Percentiles rank a stretch among this genome's conserved stretches.
Conservation (phyloP, 306 rosid genomes). For the Pyrus bretschneideri region DNA sequence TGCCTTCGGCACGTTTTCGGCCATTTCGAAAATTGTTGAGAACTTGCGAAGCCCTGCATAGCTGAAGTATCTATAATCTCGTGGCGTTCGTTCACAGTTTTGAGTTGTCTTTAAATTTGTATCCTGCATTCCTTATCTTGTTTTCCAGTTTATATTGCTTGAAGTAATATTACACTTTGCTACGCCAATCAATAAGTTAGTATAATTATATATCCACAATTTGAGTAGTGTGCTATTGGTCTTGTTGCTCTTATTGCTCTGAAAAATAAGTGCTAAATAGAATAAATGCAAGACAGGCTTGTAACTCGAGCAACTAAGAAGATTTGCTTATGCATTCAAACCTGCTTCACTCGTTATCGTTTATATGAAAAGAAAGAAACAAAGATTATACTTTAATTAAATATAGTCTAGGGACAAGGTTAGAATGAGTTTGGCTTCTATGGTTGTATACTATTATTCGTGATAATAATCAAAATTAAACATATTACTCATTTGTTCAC, state of each 20-base stretch:
- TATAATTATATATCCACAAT: not conserved
- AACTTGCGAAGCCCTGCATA: constrained; percentile 24
- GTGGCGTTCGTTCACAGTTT: constrained; percentile 10
- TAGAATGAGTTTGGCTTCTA: not conserved
- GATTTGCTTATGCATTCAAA: not conserved
- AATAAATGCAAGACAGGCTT: not conserved
- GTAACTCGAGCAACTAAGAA: too few relatives aligned
- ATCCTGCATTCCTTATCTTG: not conserved
- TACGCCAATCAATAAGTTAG: not conserved
- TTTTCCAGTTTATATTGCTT: not conserved
- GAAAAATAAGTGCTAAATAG: not conserved
- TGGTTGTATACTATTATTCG: too few relatives aligned
- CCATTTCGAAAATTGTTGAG: constrained; percentile 51
- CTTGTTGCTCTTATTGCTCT: not conserved
- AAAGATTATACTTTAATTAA: not conserved
- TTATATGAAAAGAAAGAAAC: too few relatives aligned
- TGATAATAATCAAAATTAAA: not conserved
- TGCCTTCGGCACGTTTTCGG: constrained; percentile 66
- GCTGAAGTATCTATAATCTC: constrained; percentile 24
- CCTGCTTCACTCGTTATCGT: not conserved
- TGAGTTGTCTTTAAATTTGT: not conserved
- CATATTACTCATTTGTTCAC: not conserved
- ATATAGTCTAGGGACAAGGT: not conserved
- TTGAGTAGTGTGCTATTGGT: not conserved
- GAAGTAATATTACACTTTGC: not conserved